Evolutionary conservation across 2,329 filamentous ascomycete genomes (phyloP), one percentile per base, ranked within the genome.

Genomic region (Ophiostoma himal-ulmi): DNA sequence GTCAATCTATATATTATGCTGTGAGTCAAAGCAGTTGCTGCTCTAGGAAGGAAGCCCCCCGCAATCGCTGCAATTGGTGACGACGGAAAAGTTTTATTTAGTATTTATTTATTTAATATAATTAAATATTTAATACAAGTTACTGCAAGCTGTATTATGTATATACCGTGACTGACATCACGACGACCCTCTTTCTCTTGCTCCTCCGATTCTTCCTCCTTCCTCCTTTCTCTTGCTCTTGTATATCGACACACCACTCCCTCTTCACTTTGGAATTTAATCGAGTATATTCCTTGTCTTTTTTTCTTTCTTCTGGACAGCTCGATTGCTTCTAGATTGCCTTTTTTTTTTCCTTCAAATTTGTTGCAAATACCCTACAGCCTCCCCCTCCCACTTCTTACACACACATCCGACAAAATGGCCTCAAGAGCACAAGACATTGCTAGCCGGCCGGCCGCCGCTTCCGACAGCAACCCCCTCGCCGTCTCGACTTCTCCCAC

Each of bases 401-500:
- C 26, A 26, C 41, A 66, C 17, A 41, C 30, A 68, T 13, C 54
- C 36, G 34, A 54, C 69, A 71, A 68, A 68, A 75, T 76, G 73
- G 69, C 73, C 30, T 44, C 72, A 34, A 48, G 52, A 54, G 72
- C 75, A 10, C 71, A 75, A 60, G 68, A 75, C 71, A 78, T 75
- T 69, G 75, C 79, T 70, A 76, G 79, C 71, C 78, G 80, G 74
- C 74, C 79, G 75, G 86, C 86, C 22, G 85, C 69, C 14, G 52
- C 37, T 22, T 30, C 37, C 26, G 68, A 67, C 22, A n/a, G 6
- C 54, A 74, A 74, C 71, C 88, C 83, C 78, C 82, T 89, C 77
- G 88, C 86, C 77, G 82, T 93, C 73, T 93, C 91, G 41, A 88
- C 87, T 67, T 95, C 93, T 69, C 93, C 94, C 37, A 86, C 84